These are phyloP conservation scores for Calonectria naviculata DNA, from an alignment of 2,329 filamentous ascomycete genomes.

Conservation along the genomic window DNA sequence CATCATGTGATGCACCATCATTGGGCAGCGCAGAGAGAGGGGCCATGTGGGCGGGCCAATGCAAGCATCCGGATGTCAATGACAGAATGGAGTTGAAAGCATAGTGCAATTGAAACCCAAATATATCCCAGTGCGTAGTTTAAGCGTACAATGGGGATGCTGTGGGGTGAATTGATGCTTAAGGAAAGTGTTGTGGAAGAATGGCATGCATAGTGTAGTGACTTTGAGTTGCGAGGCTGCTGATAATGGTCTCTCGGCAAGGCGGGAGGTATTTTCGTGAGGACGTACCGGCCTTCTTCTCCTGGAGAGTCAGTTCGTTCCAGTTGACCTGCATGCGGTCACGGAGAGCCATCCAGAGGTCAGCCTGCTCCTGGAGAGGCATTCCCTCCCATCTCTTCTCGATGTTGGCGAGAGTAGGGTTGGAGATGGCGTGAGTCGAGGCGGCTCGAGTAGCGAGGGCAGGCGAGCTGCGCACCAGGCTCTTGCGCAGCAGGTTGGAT, in stretches of 20 bases:
- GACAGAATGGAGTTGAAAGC: conserved; percentile 35
- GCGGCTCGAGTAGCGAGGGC: conserved; percentile 63
- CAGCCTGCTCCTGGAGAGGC: conserved; percentile 98
- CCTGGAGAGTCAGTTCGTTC: conserved; percentile 92
- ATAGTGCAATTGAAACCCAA: conserved; percentile 41
- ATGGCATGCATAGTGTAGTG: neutral
- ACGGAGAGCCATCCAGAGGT: conserved; percentile 97
- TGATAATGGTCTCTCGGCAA: conserved; percentile 37
- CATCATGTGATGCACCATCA: conserved; percentile 21
- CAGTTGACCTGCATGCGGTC: conserved; percentile 99
- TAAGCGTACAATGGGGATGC: conserved; percentile 22
- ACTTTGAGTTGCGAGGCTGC: conserved; percentile 19
- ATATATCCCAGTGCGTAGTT: conserved; percentile 33
- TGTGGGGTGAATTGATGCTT: conserved; percentile 28
- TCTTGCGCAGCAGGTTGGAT: conserved; percentile 64
- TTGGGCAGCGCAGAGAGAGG: conserved; percentile 18
- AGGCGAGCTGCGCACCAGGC: conserved; percentile 57
- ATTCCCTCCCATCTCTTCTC: conserved; percentile 99
- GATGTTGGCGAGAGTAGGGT: conserved; percentile 96
- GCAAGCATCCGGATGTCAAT: conserved; percentile 33
- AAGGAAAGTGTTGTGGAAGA: neutral
- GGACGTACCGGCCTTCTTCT: conserved; percentile 98
- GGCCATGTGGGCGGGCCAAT: conserved; percentile 27
- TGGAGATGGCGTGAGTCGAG: conserved; percentile 93
- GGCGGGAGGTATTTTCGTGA: conserved; percentile 49